phyloP scores from a whole-genome alignment of 2,329 filamentous ascomycete species.

The Aspergillus sergii region DNA sequence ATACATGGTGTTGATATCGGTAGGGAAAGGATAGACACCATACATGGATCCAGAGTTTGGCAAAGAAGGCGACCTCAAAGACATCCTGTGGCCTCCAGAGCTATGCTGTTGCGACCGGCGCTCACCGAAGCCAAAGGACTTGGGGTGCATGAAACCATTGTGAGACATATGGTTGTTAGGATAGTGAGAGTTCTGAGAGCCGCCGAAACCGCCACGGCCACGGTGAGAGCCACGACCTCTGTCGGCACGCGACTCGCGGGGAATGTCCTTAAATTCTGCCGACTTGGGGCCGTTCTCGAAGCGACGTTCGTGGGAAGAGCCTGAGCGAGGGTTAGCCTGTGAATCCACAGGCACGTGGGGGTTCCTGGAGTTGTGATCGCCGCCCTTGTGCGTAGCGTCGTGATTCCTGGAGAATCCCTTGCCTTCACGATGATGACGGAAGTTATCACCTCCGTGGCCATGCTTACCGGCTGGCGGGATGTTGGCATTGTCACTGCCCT shows the following conservation, averaged over 20 bases:
- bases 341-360: constrained; percentile 34
- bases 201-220: constrained; percentile 43
- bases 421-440: constrained; percentile 35
- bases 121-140: constrained; percentile 45
- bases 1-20: constrained; percentile 57
- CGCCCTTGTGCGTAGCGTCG: constrained; percentile 31
- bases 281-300: constrained; percentile 43
- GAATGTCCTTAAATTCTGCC: constrained; percentile 40
- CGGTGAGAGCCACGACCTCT: constrained; percentile 44
- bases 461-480: constrained; percentile 29
- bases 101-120: constrained; percentile 47
- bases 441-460: constrained; percentile 31
- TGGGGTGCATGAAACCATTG: constrained; percentile 43
- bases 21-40: constrained; percentile 44
- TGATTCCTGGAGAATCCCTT: constrained; percentile 39
- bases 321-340: constrained; percentile 34
- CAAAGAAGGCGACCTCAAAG: constrained; percentile 64
- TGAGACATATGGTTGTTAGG: constrained; percentile 43
- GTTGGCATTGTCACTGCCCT: constrained; percentile 35
- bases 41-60: constrained; percentile 57
- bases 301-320: constrained; percentile 37
- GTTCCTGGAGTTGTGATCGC: constrained; percentile 31
- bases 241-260: constrained; percentile 42
- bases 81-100: constrained; percentile 52
- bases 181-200: constrained; percentile 40